A percentile compares a stretch with the other conserved stretches of the same genome.
phyloP scores from a whole-genome alignment of 2,329 filamentous ascomycete species.

The Harringtonia lauricola region DNA sequence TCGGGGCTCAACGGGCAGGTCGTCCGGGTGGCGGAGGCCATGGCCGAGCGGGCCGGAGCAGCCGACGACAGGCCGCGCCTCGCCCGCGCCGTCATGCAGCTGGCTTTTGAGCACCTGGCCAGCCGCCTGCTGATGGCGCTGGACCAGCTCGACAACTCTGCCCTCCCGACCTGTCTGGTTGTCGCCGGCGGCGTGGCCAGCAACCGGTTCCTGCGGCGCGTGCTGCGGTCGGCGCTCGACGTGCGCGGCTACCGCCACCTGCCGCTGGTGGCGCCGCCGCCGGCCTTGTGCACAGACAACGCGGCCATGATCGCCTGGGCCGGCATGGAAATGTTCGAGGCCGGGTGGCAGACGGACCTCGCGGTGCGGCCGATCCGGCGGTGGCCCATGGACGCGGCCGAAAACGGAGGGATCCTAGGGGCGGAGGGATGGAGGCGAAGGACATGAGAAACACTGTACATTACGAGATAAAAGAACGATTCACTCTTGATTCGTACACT shows the following conservation, averaged over 20 bases:
- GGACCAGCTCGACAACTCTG: constrained; percentile 14
- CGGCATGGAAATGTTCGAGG: constrained; percentile 81
- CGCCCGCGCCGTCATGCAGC: constrained; percentile 63
- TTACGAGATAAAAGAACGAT: not conserved
- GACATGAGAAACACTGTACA: not conserved
- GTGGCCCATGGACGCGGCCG: constrained; percentile 61
- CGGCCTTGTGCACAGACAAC: constrained; percentile 79
- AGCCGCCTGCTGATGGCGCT: constrained; percentile 64
- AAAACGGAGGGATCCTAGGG: constrained; percentile 58
- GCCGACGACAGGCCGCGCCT: constrained; percentile 53
- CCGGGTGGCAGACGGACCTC: constrained; percentile 57
- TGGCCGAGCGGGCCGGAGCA: constrained; percentile 15
- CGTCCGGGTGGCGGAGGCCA: constrained; percentile 24
- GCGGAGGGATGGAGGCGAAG: constrained; percentile 32
- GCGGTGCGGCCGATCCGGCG: constrained; percentile 49
- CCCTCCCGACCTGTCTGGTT: constrained; percentile 54
- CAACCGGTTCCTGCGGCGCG: constrained; percentile 65
- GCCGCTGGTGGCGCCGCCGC: constrained; percentile 61
- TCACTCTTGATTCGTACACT: not conserved
- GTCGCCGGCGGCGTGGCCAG: constrained; percentile 85
- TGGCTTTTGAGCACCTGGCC: constrained; percentile 79
- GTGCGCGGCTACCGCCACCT: constrained; percentile 54
- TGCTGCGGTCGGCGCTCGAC: constrained; percentile 48
- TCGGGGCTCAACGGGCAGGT: constrained; percentile 50
- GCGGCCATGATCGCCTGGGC: constrained; percentile 97